Base-by-base conservation (phyloP, 257 asterid genomes). In the Fraxinus cuspidata region DNA sequence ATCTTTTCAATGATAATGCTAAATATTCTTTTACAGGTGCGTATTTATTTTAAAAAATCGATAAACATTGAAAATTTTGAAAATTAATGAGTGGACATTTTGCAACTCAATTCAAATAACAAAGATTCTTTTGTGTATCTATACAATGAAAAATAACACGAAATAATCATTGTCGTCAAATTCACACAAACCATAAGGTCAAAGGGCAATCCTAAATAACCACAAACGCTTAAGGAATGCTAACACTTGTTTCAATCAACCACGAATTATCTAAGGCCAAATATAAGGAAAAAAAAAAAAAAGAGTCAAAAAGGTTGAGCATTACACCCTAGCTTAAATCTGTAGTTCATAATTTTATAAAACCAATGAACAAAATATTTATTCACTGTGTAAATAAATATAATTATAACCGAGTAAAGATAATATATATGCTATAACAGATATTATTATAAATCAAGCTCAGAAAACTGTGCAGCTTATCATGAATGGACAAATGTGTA, bases 321-420 rank as follows among this genome's bases (percentile, higher is more conserved):
- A 58, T 58, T 58, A 29, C 58, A 35, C 19, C 32, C 23, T 9
- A 69, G 34, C 47, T 47, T 53, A 23, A 21, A 47, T 75, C 77
- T 75, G 83, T 78, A 75, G 81, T 70, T 82, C 76, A 79, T 74
- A 29, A 58, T 16, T 58, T 66, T 56, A 63, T 72, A 28, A 15
- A 74, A 19, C 28, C 38, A 72, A 64, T 68, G 60, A 28, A 35
- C 37, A 37, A 63, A 25, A 63, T 66, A 60, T 16, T 60, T 71
- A 78, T 78, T 78, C 84, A 73, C 67, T 81, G 74, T 1, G 74
- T 71, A 27, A 31, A 38, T 74, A 44, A 60, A 32, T 38, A 80
- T 25, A 64, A 80, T 71, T 70, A 75, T 75, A 75, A 79, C 68
- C 19, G 77, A 40, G 77, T 51, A 71, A 71, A 23, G 8, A 25